A percentile compares a stretch with the other conserved stretches of the same genome.
Evolutionary conservation across 2,329 filamentous ascomycete genomes (phyloP).

Genomic region (Xylariaceae sp.): DNA sequence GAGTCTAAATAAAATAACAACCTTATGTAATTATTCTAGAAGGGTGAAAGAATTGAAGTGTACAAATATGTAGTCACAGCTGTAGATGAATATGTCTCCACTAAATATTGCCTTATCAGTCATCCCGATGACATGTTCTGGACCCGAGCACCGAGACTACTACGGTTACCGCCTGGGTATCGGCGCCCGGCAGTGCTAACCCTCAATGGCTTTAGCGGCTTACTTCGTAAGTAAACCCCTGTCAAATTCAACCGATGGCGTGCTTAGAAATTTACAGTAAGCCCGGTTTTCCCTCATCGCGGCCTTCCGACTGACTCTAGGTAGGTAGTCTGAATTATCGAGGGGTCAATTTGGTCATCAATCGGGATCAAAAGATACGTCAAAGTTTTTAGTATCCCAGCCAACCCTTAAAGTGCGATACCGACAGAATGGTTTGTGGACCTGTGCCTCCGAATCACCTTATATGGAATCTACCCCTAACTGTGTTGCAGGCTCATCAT

Average conservation of each 20-base stretch:
- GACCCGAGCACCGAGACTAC: not conserved
- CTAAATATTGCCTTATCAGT: no score
- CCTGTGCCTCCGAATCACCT: not conserved
- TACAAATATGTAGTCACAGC: not conserved
- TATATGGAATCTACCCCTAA: not conserved
- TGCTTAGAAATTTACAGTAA: no score
- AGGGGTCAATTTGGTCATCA: not conserved
- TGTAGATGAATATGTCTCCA: no score
- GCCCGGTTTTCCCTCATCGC: no score
- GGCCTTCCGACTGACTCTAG: no score
- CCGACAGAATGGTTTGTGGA: not conserved
- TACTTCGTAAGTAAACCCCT: no score
- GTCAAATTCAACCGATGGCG: no score
- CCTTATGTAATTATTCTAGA: no score
- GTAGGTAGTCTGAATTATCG: no score
- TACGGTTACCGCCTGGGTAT: not conserved
- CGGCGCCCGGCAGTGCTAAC: no score
- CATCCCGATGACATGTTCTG: no score
- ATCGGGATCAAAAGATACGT: not conserved
- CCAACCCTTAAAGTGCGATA: not conserved
- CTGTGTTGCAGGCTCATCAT: slow-evolving; percentile 66
- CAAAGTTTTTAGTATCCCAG: not conserved
- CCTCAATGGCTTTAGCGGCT: no score
- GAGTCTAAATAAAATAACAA: not conserved
- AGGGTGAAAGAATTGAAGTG: not conserved